Conservation (phyloP, 176 grass and related monocot genomes). For the Zizania latifolia region DNA sequence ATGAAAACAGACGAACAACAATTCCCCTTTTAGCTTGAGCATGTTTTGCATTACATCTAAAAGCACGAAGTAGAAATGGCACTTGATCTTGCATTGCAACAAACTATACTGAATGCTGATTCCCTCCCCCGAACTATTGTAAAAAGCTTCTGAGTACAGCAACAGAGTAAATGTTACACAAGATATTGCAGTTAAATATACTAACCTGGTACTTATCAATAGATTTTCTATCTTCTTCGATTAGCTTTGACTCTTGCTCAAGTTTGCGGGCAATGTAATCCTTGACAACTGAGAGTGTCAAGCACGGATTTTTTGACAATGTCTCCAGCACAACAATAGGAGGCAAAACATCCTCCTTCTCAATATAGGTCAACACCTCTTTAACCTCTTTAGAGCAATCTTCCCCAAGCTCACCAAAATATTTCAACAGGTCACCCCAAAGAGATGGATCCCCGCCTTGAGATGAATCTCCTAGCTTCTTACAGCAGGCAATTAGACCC, state of each 20-base stretch:
- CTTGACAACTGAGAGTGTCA: slow-evolving; percentile 87
- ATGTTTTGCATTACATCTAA: not conserved
- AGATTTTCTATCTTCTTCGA: slow-evolving; percentile 82
- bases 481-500: slow-evolving; percentile 94
- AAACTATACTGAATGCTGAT: not conserved
- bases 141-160: too few species aligned
- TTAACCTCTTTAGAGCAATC: slow-evolving; percentile 97
- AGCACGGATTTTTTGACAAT: slow-evolving; percentile 75
- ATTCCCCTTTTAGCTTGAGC: not conserved
- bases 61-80: not conserved
- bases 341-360: slow-evolving; percentile 88
- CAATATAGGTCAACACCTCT: slow-evolving; percentile 87
- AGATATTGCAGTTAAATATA: slow-evolving; percentile 1
- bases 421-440: slow-evolving; percentile 87
- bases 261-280: slow-evolving; percentile 94
- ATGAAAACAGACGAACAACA: not conserved
- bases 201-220: slow-evolving; percentile 96
- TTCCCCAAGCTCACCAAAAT: slow-evolving; percentile 87
- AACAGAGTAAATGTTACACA: too few species aligned
- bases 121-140: not conserved
- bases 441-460: slow-evolving; percentile 82
- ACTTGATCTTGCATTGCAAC: not conserved
- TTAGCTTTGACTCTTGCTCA: slow-evolving; percentile 91
- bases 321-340: slow-evolving; percentile 88
- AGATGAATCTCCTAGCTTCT: slow-evolving; percentile 84